phyloP scores from a whole-genome alignment of 176 grass and related monocot genomes.

The Oryza meyeriana region DNA sequence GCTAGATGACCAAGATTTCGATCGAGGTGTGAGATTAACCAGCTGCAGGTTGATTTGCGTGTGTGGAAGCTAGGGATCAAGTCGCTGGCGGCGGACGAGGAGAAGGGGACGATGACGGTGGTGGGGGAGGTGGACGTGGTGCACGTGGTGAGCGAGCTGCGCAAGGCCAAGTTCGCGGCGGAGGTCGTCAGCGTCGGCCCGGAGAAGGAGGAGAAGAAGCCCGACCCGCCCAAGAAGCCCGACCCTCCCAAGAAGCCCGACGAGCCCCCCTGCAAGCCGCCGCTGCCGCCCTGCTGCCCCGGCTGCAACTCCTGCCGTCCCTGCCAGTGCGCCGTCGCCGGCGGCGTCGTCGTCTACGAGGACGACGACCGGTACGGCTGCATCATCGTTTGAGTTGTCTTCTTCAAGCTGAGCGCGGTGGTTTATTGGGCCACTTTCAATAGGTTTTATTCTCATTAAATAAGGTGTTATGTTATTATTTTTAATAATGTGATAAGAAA shows the following conservation, averaged over 20 bases:
- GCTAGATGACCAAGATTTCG: too few relatives aligned
- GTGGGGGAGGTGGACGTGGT: conserved; percentile 56
- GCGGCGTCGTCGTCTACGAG: conserved; percentile 27
- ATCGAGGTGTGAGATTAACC: too few relatives aligned
- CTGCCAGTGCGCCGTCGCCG: not conserved
- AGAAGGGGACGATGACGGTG: conserved; percentile 61
- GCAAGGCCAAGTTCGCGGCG: conserved; percentile 38
- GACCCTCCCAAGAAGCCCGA: conserved; percentile 16
- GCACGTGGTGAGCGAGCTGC: conserved; percentile 34
- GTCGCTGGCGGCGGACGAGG: conserved; percentile 51
- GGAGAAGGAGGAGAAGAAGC: conserved; percentile 49
- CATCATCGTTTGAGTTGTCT: conserved; percentile 13
- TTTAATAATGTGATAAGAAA: too few relatives aligned
- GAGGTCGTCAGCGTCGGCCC: conserved; percentile 55
- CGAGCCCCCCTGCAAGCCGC: not conserved
- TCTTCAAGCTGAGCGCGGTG: not conserved
- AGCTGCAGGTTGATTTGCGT: too few relatives aligned
- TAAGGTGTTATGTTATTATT: too few relatives aligned
- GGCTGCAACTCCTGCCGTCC: conserved; percentile 1
- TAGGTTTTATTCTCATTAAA: too few relatives aligned
- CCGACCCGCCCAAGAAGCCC: conserved; percentile 28
- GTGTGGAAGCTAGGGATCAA: conserved; percentile 45
- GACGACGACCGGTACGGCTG: conserved; percentile 1
- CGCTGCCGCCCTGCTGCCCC: not conserved
- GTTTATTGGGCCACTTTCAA: too few relatives aligned